Evolutionary conservation across 352 stramenopile species (phyloP), one percentile per base, ranked within the genome.

Genomic region (Pythium grandisporangium): DNA sequence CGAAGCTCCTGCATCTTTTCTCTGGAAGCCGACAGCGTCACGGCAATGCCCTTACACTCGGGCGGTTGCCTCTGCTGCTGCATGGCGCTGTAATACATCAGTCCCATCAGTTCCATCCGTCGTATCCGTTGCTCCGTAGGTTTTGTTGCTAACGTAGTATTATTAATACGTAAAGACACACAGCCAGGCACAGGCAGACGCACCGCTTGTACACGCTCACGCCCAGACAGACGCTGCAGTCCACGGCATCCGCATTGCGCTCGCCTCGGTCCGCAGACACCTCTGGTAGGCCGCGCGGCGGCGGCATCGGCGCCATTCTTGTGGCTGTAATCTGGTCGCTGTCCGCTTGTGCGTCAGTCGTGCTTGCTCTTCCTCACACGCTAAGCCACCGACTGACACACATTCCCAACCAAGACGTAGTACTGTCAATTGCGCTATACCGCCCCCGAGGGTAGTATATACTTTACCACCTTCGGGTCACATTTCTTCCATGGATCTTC

Each of bases 181-280:
- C n/a, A n/a, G n/a, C n/a, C n/a, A n/a, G n/a, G n/a, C n/a, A n/a
- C n/a, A 17, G 5, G 23, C 5, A 13, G 21, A 58, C 61, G 37
- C 52, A 85, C 72, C 64, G 78, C 45, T 61, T 85, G 65, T 85
- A 85, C 7, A 85, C 61, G 32, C 66, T 77, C 26, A 85, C 40
- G 34, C 72, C 72, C 6, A 85, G 30, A 43, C 72, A 85, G 49
- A 74, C 72, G 37, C 30, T 71, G 62, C 72, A 55, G 43, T 32
- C 27, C 27, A 32, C 27, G 10, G 27, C 27, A 32, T 14, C 8
- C 27, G 10, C 27, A 8, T 34, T 21, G 4, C 1, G 11, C 12
- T 17, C 21, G 37, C n/a, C 37, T 4, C 25, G 11, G 12, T 42
- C 30, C 12, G 27, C 8, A 32, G 27, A 32, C 10, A 14, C 27